Base-by-base conservation (phyloP, 2,329 filamentous ascomycete species). In the Aspergillus terreus region DNA sequence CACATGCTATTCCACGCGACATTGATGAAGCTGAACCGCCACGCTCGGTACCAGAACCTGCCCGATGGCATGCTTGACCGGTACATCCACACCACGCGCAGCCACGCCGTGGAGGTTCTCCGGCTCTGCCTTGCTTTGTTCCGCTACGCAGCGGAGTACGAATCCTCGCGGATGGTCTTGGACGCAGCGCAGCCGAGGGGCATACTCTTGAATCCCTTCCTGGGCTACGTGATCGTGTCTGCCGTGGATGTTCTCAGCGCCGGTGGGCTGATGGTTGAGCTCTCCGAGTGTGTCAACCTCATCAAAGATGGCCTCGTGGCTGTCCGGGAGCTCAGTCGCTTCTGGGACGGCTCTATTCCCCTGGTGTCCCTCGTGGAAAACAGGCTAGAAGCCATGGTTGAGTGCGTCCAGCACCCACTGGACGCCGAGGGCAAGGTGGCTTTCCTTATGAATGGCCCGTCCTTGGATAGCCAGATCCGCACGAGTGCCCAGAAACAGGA, bases 231-330 rank as follows among this genome's bases (percentile, higher is more conserved):
- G 5, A 78, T 86, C 21, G 72, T 84, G 32, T 78, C 83, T 44
- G 85, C 86, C 0, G 75, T 86, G 32, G 87, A 90, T 58, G 81
- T 88, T 1, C 74, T 88, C 50, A 82, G 82, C 11, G 81, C 85
- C 0, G 81, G 79, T 4, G 82, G 85, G 1, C 63, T 75, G 1
- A 65, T 85, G 6, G 68, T 75, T 0, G 74, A 78, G 11, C 64
- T 88, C 10, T 65, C 76, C 1, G 71, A 74, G 10, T 72, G 81
- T 23, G 75, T 87, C 35, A 75, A 80, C 9, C 76, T 78, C 10
- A 76, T 87, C 46, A 70, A 73, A 15, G 75, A 78, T 30, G 80
- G 80, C 0, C 68, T 82, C 33, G 72, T 76, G 6, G 76, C 80
- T 11, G 68, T 88, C 15, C 78, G 82, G 14, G 76, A 82, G 49